Conservation (phyloP, 306 rosid genomes). For the Pyrus betulifolia region DNA sequence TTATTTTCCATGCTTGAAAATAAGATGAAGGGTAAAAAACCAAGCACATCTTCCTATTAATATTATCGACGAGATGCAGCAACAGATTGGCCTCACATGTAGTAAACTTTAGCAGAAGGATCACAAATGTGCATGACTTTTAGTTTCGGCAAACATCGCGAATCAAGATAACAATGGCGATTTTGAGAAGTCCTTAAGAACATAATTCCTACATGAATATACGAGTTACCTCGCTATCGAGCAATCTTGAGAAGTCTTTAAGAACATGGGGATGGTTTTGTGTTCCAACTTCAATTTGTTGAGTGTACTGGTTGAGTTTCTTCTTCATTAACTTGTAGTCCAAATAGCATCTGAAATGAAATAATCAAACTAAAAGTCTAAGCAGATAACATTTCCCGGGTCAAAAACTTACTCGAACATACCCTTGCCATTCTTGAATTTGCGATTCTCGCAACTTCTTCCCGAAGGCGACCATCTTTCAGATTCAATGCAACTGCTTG, state of each 20-base stretch:
- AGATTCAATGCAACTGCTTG: background rate
- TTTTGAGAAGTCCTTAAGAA: too few relatives aligned
- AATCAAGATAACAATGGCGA: too few relatives aligned
- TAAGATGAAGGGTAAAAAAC: too few relatives aligned
- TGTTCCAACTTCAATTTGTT: slow-evolving; percentile 52
- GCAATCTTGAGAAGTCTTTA: slow-evolving; percentile 62
- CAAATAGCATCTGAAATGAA: slow-evolving; percentile 50
- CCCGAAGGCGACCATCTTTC: slow-evolving; percentile 75
- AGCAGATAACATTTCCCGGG: background rate
- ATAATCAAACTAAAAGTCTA: background rate
- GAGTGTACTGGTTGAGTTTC: slow-evolving; percentile 57
- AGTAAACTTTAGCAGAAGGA: background rate
- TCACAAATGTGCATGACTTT: background rate
- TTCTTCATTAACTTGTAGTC: slow-evolving; percentile 82
- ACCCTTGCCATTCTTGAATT: slow-evolving; percentile 86
- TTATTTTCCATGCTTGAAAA: too few relatives aligned
- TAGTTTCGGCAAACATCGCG: background rate
- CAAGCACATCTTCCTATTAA: background rate
- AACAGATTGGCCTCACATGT: background rate
- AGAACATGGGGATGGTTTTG: slow-evolving; percentile 54
- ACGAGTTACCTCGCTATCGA: slow-evolving; percentile 53
- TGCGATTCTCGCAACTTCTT: slow-evolving; percentile 82
- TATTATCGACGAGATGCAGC: background rate
- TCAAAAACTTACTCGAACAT: background rate
- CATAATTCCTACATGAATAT: background rate